phyloP scores from a whole-genome alignment of 176 grass and related monocot species.

The Carex pumila region DNA sequence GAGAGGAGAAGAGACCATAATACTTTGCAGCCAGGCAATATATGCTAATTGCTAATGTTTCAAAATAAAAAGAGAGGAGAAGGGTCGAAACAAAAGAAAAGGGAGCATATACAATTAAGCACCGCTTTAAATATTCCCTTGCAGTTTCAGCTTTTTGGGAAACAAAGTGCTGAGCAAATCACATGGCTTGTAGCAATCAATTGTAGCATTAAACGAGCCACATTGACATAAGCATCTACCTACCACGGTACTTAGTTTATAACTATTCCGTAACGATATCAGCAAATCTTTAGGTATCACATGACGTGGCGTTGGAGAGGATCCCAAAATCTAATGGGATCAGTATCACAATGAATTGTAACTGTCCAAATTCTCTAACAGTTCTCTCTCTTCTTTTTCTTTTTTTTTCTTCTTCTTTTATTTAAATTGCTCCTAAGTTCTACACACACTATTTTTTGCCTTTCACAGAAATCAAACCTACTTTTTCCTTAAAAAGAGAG shows the following conservation, averaged over 20 bases:
- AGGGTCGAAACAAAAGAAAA: neutral
- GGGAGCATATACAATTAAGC: neutral
- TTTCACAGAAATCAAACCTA: too few species aligned
- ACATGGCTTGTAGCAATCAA: constrained; percentile 3
- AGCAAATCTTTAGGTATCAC: neutral
- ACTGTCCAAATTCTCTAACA: neutral
- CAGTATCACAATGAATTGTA: neutral
- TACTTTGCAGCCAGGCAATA: too few species aligned
- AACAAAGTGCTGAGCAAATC: neutral
- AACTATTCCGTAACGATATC: neutral
- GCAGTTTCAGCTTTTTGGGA: neutral
- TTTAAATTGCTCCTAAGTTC: too few species aligned
- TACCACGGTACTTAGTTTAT: neutral
- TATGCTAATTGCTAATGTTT: too few species aligned
- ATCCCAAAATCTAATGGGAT: neutral
- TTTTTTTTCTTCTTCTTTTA: too few species aligned
- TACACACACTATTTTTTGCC: too few species aligned
- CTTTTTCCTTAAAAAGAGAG: too few species aligned
- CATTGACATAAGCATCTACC: constrained; percentile 1
- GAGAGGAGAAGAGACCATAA: too few species aligned
- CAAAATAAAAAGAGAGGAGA: too few species aligned
- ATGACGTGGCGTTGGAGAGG: neutral
- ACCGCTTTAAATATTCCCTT: neutral
- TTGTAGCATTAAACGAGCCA: neutral
- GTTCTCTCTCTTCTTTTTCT: neutral